These are phyloP conservation scores for Aspergillus taichungensis DNA, from an alignment of 495 filamentous ascomycete species.

Conservation along the genomic window DNA sequence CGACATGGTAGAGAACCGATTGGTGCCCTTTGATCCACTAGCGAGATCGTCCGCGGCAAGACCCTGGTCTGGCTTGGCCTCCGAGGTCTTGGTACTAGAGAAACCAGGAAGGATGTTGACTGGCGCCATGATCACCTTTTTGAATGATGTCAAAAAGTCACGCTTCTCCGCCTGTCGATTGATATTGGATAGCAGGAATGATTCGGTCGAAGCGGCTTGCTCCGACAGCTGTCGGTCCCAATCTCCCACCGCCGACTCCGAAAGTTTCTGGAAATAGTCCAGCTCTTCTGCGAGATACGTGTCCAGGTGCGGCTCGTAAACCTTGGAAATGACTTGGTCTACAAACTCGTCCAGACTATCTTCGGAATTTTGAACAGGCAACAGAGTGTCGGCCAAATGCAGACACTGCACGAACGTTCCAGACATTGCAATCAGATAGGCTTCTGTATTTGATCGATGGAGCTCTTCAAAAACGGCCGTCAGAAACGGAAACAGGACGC, in stretches of 20 bases:
- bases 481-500: constrained; percentile 79
- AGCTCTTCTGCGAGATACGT: constrained; percentile 90
- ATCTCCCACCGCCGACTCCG: constrained; percentile 64
- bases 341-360: constrained; percentile 48
- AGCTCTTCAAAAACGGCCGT: constrained; percentile 84
- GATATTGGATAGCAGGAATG: constrained; percentile 89
- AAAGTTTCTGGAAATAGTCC: constrained; percentile 67
- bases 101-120: constrained; percentile 77
- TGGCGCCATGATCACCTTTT: constrained; percentile 98
- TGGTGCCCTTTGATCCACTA: constrained; percentile 33
- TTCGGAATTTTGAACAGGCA: constrained; percentile 51
- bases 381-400: constrained; percentile 61
- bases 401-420: constrained; percentile 78
- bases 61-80: constrained; percentile 24
- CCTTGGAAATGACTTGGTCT: constrained; percentile 50
- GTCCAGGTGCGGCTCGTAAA: constrained; percentile 89
- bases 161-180: constrained; percentile 92
- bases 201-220: constrained; percentile 83
- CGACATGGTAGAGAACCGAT: constrained; percentile 44
- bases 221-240: constrained; percentile 92
- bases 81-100: constrained; percentile 41
- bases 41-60: constrained; percentile 23
- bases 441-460: constrained; percentile 63
- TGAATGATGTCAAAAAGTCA: constrained; percentile 94
- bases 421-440: constrained; percentile 80